Evolutionary conservation across 106 monocot species (phyloP), one percentile per base, ranked within the genome.

Genomic region (Dactylorhiza incarnata): DNA sequence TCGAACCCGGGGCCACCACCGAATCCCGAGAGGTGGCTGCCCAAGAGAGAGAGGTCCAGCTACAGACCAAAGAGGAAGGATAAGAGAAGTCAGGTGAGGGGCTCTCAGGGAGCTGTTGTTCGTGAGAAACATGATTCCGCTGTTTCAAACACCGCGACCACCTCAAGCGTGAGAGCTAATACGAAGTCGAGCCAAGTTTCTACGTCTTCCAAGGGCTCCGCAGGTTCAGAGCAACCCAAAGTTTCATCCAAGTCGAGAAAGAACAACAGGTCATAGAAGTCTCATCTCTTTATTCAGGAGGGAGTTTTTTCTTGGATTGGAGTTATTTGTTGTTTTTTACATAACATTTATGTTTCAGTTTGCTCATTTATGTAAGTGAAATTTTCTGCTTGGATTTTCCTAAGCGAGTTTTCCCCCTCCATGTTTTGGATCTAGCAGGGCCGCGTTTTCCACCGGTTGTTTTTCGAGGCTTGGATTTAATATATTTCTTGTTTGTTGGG

Each of bases 11-110:
- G 99, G 7, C 99, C 99, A 9, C 89, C 89, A 37, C 99, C 94
- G 0, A 94, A 94, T 52, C 99, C 99, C 0, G 99, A 99, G 72
- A 94, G 99, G 67, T 99, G 99, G 99, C 80, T 99, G 37, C 99
- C 94, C 2, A 91, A 78, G 79, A 91, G 91, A 75, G 94, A 99
- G 76, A 87, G 99, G 19, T 99, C 99, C 6, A 99, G 75, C 66
- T 99, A 94, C 47, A 83, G 86, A 77, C 94, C 99, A 0, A 94
- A 84, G 82, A 88, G 93, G 84, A 99, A 94, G 79, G 99, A 99
- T 70, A 99, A 91, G 86, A 94, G 99, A 73, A 83, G 37, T 65
- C 92, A 91, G 75, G 67, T 94, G 51, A 90, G 94, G 74, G 99
- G 99, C 20, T 88, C 99, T 48, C 99, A 99, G 75, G 99, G 99